These are phyloP conservation scores for Geotrichum australiense DNA, from an alignment of 1,139 yeast genomes.

Conservation along the genomic window DNA sequence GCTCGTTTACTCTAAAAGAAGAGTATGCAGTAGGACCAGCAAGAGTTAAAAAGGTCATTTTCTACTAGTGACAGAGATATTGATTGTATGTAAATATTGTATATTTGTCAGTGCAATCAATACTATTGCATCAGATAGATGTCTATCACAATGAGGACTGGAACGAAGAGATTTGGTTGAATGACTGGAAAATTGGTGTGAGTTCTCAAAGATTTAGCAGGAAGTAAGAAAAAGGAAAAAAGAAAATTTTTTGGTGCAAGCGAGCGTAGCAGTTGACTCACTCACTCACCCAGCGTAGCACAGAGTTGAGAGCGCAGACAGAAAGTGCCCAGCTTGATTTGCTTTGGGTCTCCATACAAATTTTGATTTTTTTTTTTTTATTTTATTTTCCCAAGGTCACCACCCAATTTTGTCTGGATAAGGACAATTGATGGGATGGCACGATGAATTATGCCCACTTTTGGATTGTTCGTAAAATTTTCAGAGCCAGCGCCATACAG, in stretches of 20 bases:
- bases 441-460: no score
- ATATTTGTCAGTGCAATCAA: constrained; percentile 7
- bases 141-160: constrained; percentile 5
- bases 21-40: constrained; percentile 93
- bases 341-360: no score
- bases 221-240: constrained; percentile 4
- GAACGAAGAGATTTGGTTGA: constrained; percentile 2
- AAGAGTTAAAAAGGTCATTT: constrained; percentile 44
- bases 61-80: constrained; percentile 1
- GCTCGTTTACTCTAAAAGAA: constrained; percentile 67
- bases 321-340: no score
- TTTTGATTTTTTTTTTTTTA: not conserved
- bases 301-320: no score
- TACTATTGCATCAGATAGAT: constrained; percentile 10
- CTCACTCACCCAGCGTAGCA: no score
- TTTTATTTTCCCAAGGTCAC: no score
- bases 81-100: constrained; percentile 2
- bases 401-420: no score
- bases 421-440: no score
- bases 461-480: no score
- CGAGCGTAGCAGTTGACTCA: no score
- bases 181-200: constrained; percentile 1
- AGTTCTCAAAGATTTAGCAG: constrained; percentile 7
- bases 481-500: no score
- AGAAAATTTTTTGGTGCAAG: constrained; percentile 1